A percentile compares a stretch with the other conserved stretches of the same genome.
phyloP scores from a whole-genome alignment of 495 filamentous ascomycete species.

The Aspergillus sclerotioniger region DNA sequence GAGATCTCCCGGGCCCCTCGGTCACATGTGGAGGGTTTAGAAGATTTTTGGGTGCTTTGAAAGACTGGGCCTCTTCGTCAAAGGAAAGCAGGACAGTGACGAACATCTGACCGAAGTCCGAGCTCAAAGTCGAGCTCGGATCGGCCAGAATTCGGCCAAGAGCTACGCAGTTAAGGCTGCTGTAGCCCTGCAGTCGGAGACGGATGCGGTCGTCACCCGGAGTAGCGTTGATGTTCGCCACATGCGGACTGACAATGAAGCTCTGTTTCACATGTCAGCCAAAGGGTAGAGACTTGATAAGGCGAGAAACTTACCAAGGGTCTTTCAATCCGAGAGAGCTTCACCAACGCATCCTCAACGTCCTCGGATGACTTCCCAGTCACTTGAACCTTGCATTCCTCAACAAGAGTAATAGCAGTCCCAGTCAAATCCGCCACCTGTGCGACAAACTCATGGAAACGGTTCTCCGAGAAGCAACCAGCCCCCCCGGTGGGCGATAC shows the following conservation, averaged over 20 bases:
- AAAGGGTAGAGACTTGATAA: not conserved
- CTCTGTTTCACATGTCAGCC: constrained; percentile 10
- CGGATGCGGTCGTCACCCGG: not conserved
- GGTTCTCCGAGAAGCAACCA: constrained; percentile 16
- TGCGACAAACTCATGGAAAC: constrained; percentile 13
- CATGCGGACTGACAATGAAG: constrained; percentile 7
- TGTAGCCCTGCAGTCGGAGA: constrained; percentile 17
- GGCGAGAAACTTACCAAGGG: constrained; percentile 22
- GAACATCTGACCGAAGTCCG: constrained; percentile 18
- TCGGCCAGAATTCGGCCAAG: constrained; percentile 22
- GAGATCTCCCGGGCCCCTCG: constrained; percentile 14
- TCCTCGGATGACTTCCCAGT: constrained; percentile 42
- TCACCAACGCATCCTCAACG: constrained; percentile 65
- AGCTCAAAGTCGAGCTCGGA: constrained; percentile 1
- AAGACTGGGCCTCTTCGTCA: constrained; percentile 12
- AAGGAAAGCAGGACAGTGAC: constrained; percentile 17
- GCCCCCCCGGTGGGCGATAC: constrained; percentile 14
- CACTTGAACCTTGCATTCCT: constrained; percentile 23
- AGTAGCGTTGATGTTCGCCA: constrained; percentile 11
- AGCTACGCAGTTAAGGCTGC: constrained; percentile 14
- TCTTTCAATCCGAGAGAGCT: constrained; percentile 64
- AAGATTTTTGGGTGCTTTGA: constrained; percentile 14
- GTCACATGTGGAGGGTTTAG: constrained; percentile 10
- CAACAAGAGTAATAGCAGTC: constrained; percentile 22
- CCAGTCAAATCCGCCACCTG: constrained; percentile 20